phyloP scores from a whole-genome alignment of 2,329 filamentous ascomycete genomes.

The Colletotrichum filicis region DNA sequence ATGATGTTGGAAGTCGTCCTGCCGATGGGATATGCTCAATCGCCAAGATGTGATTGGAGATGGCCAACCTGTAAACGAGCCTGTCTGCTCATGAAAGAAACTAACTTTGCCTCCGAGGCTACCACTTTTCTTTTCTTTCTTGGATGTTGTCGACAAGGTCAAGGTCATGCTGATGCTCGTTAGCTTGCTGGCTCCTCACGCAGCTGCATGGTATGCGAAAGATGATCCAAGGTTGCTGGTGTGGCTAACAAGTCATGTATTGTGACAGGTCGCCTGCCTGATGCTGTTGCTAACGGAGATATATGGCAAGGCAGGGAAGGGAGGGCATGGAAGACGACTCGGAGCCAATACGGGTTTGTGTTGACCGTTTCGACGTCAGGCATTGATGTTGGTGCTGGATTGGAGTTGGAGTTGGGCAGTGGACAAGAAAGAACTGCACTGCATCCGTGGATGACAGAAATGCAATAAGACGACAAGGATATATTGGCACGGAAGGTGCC shows the following conservation, averaged over 20 bases:
- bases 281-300: not conserved
- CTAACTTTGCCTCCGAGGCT: not conserved
- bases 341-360: not conserved
- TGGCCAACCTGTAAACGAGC: not conserved
- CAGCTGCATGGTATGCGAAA: not conserved
- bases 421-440: not conserved
- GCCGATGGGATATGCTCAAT: conserved; percentile 10
- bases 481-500: not conserved
- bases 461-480: conserved; percentile 18
- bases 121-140: not conserved
- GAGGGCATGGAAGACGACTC: not conserved
- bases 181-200: not conserved
- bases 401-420: not conserved
- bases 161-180: not conserved
- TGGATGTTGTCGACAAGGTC: not conserved
- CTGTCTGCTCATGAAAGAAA: not conserved
- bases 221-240: not conserved
- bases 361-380: not conserved
- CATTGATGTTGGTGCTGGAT: not conserved
- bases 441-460: not conserved
- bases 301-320: not conserved
- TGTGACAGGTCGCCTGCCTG: conserved; percentile 21
- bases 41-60: conserved; percentile 22
- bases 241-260: conserved; percentile 10
- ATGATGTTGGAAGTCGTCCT: not conserved